Conservation (phyloP, 352 stramenopile genomes). For the Globisporangium alternatum region DNA sequence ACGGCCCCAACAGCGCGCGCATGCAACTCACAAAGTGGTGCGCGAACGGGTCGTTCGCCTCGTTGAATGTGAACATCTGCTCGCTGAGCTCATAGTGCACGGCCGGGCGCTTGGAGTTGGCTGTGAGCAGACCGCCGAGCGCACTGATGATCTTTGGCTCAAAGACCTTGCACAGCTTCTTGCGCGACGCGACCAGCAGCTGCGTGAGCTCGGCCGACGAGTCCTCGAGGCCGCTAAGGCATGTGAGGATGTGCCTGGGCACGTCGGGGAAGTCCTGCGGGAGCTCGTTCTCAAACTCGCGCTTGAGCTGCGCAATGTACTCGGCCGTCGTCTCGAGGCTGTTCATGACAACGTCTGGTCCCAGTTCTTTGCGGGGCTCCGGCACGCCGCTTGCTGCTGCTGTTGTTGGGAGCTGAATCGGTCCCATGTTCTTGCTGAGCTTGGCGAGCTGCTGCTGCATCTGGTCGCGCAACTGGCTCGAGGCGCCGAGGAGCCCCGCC, state of each 20-base stretch:
- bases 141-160: constrained; percentile 65
- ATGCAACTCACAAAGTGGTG: constrained; percentile 67
- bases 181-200: constrained; percentile 59
- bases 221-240: constrained; percentile 71
- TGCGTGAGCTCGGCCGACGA: constrained; percentile 63
- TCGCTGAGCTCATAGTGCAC: constrained; percentile 85
- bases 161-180: constrained; percentile 76
- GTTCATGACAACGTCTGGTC: constrained; percentile 80
- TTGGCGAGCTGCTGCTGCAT: constrained; percentile 86
- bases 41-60: constrained; percentile 86
- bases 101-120: constrained; percentile 30
- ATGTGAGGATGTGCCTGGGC: constrained; percentile 69
- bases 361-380: constrained; percentile 55
- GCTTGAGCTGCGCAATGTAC: constrained; percentile 82
- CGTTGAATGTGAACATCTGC: constrained; percentile 84
- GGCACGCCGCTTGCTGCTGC: constrained; percentile 8
- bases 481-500: constrained; percentile 42
- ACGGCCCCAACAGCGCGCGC: constrained; percentile 48
- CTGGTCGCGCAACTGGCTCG: constrained; percentile 79
- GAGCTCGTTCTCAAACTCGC: constrained; percentile 69
- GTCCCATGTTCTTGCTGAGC: constrained; percentile 78
- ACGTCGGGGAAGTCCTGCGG: constrained; percentile 70
- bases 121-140: constrained; percentile 48
- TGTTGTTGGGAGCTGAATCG: constrained; percentile 29
- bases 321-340: constrained; percentile 68